A percentile compares a stretch with the other conserved stretches of the same genome.
These are phyloP conservation scores for Penicillium nordicum DNA, from an alignment of 2,329 filamentous ascomycete genomes.

Conservation along the genomic window DNA sequence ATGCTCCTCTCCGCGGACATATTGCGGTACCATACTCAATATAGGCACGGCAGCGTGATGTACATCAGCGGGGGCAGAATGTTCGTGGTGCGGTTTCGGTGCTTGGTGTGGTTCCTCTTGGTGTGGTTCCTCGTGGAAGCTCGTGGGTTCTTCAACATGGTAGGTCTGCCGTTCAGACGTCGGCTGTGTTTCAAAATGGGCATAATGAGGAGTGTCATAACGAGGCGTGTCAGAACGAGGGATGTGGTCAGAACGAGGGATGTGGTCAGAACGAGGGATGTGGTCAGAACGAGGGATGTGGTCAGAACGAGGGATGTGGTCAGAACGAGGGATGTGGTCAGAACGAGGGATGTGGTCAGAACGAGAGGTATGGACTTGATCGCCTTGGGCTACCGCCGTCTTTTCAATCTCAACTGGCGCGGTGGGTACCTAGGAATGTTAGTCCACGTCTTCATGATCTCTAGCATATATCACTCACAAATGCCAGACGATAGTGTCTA, in stretches of 20 bases:
- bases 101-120: conserved; percentile 4
- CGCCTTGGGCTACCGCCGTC: neutral
- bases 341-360: neutral
- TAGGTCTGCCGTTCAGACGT: conserved; percentile 2
- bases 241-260: neutral
- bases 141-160: neutral
- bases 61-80: neutral
- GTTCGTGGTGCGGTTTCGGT: neutral
- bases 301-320: neutral
- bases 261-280: neutral
- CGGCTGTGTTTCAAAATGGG: neutral
- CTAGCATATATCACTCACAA: conserved; percentile 11
- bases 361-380: neutral
- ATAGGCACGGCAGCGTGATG: conserved; percentile 15
- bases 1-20: conserved; percentile 46
- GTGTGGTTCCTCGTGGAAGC: neutral
- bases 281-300: neutral
- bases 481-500: conserved; percentile 64
- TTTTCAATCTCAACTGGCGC: neutral
- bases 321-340: neutral
- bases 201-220: neutral
- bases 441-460: neutral
- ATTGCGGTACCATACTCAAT: conserved; percentile 42
- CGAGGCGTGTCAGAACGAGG: neutral
- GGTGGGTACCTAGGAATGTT: conserved; percentile 1